Evolutionary conservation across 1,284 basidiomycete genomes (phyloP).

Genomic region (Sanghuangporus sanghuang): DNA sequence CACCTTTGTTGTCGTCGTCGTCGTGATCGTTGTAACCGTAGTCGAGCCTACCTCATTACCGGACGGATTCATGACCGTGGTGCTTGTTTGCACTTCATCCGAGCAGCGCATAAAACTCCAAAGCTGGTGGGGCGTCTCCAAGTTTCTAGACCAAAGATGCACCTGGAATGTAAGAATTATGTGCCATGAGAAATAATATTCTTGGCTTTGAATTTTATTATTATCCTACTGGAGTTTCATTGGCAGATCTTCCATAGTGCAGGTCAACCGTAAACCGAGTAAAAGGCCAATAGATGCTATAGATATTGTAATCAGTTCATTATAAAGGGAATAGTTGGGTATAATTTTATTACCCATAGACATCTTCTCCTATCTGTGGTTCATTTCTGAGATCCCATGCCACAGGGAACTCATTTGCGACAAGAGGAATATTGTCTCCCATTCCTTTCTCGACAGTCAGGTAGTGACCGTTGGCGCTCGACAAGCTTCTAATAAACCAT

Average conservation of each 20-base stretch:
- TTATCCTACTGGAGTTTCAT: neutral
- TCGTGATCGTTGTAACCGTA: neutral
- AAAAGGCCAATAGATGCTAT: neutral
- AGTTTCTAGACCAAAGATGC: neutral
- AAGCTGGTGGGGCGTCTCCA: neutral
- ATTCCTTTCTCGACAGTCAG: constrained; percentile 3
- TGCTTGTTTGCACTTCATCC: neutral
- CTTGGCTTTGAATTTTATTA: neutral
- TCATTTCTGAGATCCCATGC: neutral
- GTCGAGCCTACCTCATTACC: neutral
- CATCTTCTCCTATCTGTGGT: neutral
- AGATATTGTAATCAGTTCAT: neutral
- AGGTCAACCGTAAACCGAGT: neutral
- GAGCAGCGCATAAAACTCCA: neutral
- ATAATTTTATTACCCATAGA: neutral
- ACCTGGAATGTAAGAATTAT: neutral
- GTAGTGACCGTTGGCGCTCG: neutral
- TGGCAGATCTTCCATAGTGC: neutral
- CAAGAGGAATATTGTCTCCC: neutral
- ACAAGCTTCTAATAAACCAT: constrained; percentile 12
- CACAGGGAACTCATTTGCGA: neutral
- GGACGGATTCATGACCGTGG: neutral
- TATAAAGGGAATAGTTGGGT: neutral
- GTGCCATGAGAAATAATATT: neutral
- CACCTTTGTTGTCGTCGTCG: neutral